These are phyloP conservation scores for Exsudoporus frostii DNA, from an alignment of 768 basidiomycete species.

Conservation along the genomic window DNA sequence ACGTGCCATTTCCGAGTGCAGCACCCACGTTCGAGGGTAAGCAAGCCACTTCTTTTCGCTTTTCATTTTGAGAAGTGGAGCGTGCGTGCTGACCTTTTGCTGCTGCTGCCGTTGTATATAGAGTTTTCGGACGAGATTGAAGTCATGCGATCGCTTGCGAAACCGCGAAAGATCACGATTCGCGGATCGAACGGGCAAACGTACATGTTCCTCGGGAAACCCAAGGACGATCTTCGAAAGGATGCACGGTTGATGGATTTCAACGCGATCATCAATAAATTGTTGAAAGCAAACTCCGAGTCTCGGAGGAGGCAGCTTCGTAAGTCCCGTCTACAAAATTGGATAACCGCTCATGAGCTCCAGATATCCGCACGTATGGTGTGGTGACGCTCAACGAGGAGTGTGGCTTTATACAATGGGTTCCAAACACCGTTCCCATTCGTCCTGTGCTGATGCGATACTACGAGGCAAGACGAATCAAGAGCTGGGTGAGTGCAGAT, in stretches of 20 bases:
- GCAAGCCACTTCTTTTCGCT: not conserved
- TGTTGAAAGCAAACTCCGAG: conserved; percentile 91
- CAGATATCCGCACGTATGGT: conserved; percentile 95
- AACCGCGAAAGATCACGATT: conserved; percentile 88
- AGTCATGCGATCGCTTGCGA: conserved; percentile 88
- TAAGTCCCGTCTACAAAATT: no score
- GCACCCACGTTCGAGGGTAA: conserved; percentile 73
- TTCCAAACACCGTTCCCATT: conserved; percentile 84
- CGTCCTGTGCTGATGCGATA: conserved; percentile 67
- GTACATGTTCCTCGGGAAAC: conserved; percentile 94
- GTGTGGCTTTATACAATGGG: conserved; percentile 98
- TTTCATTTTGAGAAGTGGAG: not conserved
- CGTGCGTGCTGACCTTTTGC: not conserved
- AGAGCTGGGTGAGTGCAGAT: conserved; percentile 43
- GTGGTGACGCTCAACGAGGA: conserved; percentile 97
- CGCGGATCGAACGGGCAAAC: conserved; percentile 74
- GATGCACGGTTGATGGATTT: conserved; percentile 98
- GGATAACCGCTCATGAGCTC: no score
- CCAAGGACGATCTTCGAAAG: conserved; percentile 95
- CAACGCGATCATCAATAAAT: conserved; percentile 94
- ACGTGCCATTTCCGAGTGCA: conserved; percentile 78
- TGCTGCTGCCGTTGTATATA: conserved; percentile 24
- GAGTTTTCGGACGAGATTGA: conserved; percentile 82
- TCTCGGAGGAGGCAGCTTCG: conserved; percentile 87
- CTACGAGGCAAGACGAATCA: conserved; percentile 55